These are phyloP conservation scores for Phytophthora macrochlamydospora DNA, from an alignment of 352 stramenopile genomes.

Conservation along the genomic window DNA sequence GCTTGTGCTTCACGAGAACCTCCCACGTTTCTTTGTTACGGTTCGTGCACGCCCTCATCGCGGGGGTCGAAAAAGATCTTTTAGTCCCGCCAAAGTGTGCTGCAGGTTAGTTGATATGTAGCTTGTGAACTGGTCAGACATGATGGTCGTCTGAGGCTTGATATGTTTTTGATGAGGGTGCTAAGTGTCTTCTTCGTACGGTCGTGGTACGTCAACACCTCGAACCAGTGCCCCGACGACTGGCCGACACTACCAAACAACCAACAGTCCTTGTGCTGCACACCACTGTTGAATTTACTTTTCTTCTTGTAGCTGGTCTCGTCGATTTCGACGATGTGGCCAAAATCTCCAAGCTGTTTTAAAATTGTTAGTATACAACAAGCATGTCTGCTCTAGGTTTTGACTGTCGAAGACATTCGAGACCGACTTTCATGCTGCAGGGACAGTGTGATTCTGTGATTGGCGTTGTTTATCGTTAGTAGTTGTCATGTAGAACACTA, in stretches of 20 bases:
- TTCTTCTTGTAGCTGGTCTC: not conserved
- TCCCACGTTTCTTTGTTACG: conserved; percentile 12
- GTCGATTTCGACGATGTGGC: not conserved
- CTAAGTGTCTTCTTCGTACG: not conserved
- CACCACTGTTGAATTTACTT: not conserved
- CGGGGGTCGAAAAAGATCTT: conserved; percentile 12
- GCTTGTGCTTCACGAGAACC: conserved; percentile 8
- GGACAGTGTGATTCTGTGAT: too few relatives aligned
- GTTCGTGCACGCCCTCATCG: conserved; percentile 7
- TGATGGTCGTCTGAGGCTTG: not conserved
- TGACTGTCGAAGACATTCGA: too few relatives aligned
- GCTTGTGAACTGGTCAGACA: not conserved
- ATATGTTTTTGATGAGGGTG: not conserved
- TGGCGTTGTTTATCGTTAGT: too few relatives aligned
- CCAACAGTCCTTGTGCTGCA: not conserved
- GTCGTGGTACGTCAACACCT: not conserved
- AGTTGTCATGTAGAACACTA: too few relatives aligned
- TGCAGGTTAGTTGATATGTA: not conserved
- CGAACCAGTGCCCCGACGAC: not conserved
- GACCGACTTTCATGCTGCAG: too few relatives aligned
- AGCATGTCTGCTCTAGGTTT: too few relatives aligned
- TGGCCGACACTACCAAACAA: not conserved
- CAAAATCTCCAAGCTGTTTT: not conserved
- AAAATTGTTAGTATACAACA: not conserved
- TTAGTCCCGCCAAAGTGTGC: conserved; percentile 1